Percentiles rank a stretch among this genome's conserved stretches.
These are phyloP conservation scores for Monoraphidium neglectum DNA, from an alignment of 139 green algal genomes.

Conservation along the genomic window DNA sequence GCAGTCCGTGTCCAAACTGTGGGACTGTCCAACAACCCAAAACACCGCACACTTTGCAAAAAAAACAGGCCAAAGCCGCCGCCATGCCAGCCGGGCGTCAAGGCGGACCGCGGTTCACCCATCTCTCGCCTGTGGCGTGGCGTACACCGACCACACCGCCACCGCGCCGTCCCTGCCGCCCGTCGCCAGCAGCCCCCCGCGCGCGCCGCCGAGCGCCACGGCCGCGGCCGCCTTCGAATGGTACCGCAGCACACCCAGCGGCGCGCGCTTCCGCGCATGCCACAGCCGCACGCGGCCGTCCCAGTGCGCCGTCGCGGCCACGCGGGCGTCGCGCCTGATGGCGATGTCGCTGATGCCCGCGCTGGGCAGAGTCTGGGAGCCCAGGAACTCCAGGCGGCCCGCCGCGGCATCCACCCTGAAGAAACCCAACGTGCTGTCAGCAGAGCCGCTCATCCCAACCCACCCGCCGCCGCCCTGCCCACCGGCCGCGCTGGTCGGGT, in stretches of 20 bases:
- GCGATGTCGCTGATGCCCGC: constrained; percentile 16
- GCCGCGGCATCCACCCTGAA: background rate
- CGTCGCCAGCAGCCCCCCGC: constrained; percentile 4
- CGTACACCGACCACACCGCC: constrained; percentile 22
- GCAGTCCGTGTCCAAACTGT: too few species aligned
- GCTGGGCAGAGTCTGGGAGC: background rate
- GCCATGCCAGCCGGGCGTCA: too few species aligned
- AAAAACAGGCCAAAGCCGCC: too few species aligned
- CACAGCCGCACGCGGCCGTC: constrained; percentile 19
- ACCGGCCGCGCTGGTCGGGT: too few species aligned
- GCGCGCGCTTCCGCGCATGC: constrained; percentile 9
- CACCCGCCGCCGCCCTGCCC: too few species aligned
- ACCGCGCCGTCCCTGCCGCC: constrained; percentile 10
- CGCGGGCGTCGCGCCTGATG: constrained; percentile 1
- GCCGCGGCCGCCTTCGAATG: constrained; percentile 14
- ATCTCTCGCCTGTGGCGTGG: too few species aligned
- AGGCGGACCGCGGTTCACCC: too few species aligned
- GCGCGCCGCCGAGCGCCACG: constrained; percentile 3
- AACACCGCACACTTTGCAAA: too few species aligned
- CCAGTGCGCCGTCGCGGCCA: constrained; percentile 19
- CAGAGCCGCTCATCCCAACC: constrained; percentile 6
- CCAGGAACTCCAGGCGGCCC: background rate
- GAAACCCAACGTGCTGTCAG: background rate
- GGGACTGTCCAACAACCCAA: too few species aligned
- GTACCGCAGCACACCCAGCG: constrained; percentile 13